Base-by-base conservation (phyloP, 495 filamentous ascomycete species). In the Extremus antarcticus region DNA sequence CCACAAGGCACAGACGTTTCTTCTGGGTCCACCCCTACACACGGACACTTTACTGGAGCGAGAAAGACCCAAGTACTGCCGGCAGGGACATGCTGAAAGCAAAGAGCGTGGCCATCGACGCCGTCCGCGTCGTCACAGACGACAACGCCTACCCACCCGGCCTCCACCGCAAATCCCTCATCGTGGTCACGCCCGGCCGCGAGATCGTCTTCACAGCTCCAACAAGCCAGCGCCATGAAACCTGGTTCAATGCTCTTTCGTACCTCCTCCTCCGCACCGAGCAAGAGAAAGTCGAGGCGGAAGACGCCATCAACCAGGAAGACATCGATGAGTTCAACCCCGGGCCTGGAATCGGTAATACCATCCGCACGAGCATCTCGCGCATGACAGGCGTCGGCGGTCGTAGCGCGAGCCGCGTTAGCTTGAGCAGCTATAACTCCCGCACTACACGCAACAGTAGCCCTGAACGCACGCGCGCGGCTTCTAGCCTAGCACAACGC, bases 11-110 rank as follows among this genome's bases (percentile, higher is more conserved):
- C 66, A 81, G 87, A 32, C 83, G 92, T 24, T 98, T 95, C 74
- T 98, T 98, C 79, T 98, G 92, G 92, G 86, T 98, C 20, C 92
- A 98, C 69, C 92, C 92, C 0, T 98, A 98, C 69, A 98, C 94
- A 3, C 82, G 90, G 25, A 96, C 91, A 0, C 68, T 98, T 54
- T 98, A 98, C 74, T 98, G 92, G 92, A 94, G 88, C 65, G 88
- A 94, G 54, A 77, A 83, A 39, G 91, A 97, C 68, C 94, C 94
- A 1, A 79, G 85, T 41, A 76, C 74, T 23, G 88, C 84, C 48
- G 86, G 88, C 16, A 29, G 55, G 10, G 73, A 76, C 19, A 85
- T 95, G 68, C 70, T 90, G 55, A 86, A 84, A 63, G 88, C 94
- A 22, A 98, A 98, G 81, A 94, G 87, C 71, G 88, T 97, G 35